Conservation (phyloP, 2,329 filamentous ascomycete genomes). For the Cytospora chrysosperma region DNA sequence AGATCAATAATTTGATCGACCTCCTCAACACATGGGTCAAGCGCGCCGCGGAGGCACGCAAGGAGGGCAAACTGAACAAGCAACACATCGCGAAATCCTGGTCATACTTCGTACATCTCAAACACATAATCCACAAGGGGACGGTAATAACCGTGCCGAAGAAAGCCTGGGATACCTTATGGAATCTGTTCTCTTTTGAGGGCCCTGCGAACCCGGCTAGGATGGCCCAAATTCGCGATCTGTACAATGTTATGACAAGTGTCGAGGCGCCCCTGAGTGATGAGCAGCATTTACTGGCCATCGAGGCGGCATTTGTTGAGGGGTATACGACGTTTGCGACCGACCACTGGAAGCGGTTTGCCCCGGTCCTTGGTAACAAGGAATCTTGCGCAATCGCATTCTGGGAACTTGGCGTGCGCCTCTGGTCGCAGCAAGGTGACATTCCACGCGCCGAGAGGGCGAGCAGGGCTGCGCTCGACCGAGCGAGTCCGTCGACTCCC, state of each 20-base stretch:
- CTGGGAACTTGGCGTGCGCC: slow-evolving; percentile 65
- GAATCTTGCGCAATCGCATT: slow-evolving; percentile 35
- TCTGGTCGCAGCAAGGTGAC: slow-evolving; percentile 59
- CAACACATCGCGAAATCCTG: slow-evolving; percentile 39
- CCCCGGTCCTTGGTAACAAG: slow-evolving; percentile 45
- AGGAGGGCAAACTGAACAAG: slow-evolving; percentile 33
- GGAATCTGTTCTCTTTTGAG: slow-evolving; percentile 58
- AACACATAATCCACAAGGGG: slow-evolving; percentile 42
- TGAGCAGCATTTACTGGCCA: slow-evolving; percentile 62
- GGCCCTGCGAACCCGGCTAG: slow-evolving; percentile 53
- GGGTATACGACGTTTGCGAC: slow-evolving; percentile 61
- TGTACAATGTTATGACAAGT: slow-evolving; percentile 65
- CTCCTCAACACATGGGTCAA: slow-evolving; percentile 33
- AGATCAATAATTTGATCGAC: slow-evolving; percentile 24
- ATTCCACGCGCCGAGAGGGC: slow-evolving; percentile 58
- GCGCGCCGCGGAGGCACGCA: slow-evolving; percentile 36
- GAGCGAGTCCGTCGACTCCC: slow-evolving; percentile 34
- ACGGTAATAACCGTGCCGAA: slow-evolving; percentile 55
- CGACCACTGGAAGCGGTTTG: slow-evolving; percentile 61
- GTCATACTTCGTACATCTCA: slow-evolving; percentile 49
- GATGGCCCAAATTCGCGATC: slow-evolving; percentile 58
- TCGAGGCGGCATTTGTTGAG: slow-evolving; percentile 66
- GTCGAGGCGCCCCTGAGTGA: slow-evolving; percentile 55
- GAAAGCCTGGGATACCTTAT: slow-evolving; percentile 64
- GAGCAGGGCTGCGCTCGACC: slow-evolving; percentile 51